Base-by-base conservation (phyloP, 306 rosid genomes). In the Medicago ruthenica region DNA sequence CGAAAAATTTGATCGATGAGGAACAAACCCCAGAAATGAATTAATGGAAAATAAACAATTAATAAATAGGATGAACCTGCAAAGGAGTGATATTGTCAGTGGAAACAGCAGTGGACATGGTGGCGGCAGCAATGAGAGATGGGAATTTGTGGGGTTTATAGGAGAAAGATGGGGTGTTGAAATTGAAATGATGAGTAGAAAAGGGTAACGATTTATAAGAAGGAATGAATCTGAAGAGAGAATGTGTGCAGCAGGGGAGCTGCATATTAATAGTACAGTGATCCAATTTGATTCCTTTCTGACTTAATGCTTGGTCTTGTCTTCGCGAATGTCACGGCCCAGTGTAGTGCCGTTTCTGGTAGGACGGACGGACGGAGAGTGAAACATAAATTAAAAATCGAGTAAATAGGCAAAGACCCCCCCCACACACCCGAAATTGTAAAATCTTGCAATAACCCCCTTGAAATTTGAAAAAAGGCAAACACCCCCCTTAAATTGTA, bases 41-140 rank as follows among this genome's bases (percentile, higher is more conserved):
- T 2, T 1, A 53, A 36, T 45, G 12, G 42, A 3, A n/a, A 15
- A 58, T 3, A 47, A 59, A 37, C 20, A 10, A 34, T 22, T 10
- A 48, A 71, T 9, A 70, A 70, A 50, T 39, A 14, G 42, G 68
- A 77, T 61, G 37, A 34, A 91, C 97, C 96, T 87, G 98, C 50
- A 88, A 73, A 67, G 89, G 90, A 15, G 85, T 42, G 7, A 70
- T 87, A 31, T 70, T 63, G 3, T 54, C 20, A 10, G 92, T 79
- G 44, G 96, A 80, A 75, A 80, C 86, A 14, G 97, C 86, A 14
- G 97, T 63, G 78, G 97, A 87, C 97, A 93, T 91, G 87, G 90
- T 20, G 74, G 89, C 86, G 4, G 75, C 5, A 42, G 74, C 4
- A 44, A 71, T 14, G 66, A 40, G 63, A 78, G 91, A 83, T 6